A percentile compares a stretch with the other conserved stretches of the same genome.
Conservation (phyloP, 2,329 filamentous ascomycete species). For the Neonectria coccinea region DNA sequence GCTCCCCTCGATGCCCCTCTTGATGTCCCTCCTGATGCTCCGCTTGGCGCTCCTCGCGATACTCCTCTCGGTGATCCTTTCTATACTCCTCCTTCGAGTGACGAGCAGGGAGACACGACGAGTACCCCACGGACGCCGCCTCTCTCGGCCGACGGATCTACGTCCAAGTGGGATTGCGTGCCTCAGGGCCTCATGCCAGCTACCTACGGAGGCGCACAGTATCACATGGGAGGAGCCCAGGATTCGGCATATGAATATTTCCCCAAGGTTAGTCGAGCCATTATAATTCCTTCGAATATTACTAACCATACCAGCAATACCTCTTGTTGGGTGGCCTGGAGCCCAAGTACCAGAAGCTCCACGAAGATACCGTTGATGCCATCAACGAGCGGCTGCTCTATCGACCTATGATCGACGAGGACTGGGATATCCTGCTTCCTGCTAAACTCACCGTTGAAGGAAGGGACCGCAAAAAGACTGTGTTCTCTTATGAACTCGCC, state of each 20-base stretch:
- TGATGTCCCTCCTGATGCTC: too few relatives aligned
- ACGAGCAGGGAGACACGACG: neutral
- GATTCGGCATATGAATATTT: constrained; percentile 81
- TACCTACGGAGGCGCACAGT: constrained; percentile 59
- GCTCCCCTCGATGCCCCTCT: neutral
- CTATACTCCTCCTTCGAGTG: constrained; percentile 4
- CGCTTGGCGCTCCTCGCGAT: neutral
- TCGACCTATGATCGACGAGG: constrained; percentile 77
- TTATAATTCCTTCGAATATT: neutral
- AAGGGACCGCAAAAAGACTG: constrained; percentile 47
- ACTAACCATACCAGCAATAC: constrained; percentile 65
- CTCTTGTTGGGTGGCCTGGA: constrained; percentile 81
- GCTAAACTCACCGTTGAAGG: constrained; percentile 68
- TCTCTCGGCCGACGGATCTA: constrained; percentile 50
- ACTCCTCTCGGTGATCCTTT: neutral
- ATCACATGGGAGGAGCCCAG: constrained; percentile 73
- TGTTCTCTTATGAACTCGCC: constrained; percentile 69
- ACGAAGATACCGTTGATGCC: constrained; percentile 74
- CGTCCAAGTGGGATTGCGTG: constrained; percentile 62
- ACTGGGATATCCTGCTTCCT: constrained; percentile 79
- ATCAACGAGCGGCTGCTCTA: constrained; percentile 81
- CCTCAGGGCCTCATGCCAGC: constrained; percentile 68
- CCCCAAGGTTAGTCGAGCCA: constrained; percentile 60
- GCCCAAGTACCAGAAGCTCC: constrained; percentile 78
- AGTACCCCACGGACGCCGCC: constrained; percentile 41